phyloP scores from a whole-genome alignment of 2,329 filamentous ascomycete genomes.

The Waltergamsia citrina region DNA sequence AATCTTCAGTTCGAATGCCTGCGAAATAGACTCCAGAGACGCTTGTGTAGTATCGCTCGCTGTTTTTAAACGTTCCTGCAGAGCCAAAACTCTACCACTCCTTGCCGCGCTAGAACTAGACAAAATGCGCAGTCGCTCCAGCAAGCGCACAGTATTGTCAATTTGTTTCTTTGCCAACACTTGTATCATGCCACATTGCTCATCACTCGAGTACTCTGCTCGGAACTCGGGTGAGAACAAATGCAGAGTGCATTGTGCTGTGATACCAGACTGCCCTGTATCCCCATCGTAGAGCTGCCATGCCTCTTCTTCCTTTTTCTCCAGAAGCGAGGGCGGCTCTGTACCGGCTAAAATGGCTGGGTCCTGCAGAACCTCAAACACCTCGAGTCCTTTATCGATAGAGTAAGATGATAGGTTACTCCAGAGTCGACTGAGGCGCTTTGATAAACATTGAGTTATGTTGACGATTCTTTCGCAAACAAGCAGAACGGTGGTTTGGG shows the following conservation, averaged over 20 bases:
- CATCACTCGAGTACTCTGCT: slow-evolving; percentile 15
- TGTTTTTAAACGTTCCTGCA: background rate
- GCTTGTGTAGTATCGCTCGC: background rate
- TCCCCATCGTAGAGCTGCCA: slow-evolving; percentile 9
- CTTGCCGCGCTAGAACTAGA: background rate
- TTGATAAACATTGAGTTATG: slow-evolving; percentile 17
- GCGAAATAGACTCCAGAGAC: background rate
- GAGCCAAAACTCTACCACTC: background rate
- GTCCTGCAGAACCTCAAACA: background rate
- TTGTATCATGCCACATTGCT: slow-evolving; percentile 18
- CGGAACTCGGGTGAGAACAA: slow-evolving; percentile 15
- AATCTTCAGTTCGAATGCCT: background rate
- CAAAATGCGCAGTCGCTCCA: slow-evolving; percentile 8
- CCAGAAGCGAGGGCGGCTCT: background rate
- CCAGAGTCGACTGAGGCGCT: background rate
- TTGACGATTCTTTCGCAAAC: slow-evolving; percentile 16
- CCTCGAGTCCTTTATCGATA: background rate
- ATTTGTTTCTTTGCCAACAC: slow-evolving; percentile 15
- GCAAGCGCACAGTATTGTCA: slow-evolving; percentile 12
- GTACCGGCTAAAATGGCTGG: background rate
- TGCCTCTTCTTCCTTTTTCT: background rate
- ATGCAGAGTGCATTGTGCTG: slow-evolving; percentile 11
- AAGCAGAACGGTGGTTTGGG: slow-evolving; percentile 14
- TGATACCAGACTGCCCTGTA: slow-evolving; percentile 4
- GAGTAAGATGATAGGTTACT: background rate